Evolutionary conservation across 257 asterid species (phyloP), one percentile per base, ranked within the genome.

Genomic region (Misopates orontium): DNA sequence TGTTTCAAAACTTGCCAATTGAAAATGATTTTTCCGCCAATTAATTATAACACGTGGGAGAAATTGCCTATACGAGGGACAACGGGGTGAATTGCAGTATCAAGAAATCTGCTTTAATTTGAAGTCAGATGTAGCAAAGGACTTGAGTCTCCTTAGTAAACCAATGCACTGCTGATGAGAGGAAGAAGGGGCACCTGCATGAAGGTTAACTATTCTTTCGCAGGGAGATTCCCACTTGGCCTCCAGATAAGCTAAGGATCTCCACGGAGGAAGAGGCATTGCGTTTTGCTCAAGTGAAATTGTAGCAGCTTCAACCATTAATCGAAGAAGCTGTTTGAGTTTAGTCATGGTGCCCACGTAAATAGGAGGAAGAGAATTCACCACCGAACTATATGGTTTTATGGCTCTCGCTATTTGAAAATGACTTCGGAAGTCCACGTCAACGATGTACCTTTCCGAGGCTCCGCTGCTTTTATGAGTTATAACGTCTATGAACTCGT

Each of bases 331-430:
- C 67, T 63, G 71, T 57, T 76, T 79, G 22, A 82, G 80, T 65
- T 71, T 79, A 8, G 77, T 31, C 73, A 66, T 39, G 10, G 78
- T 64, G 53, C 84, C 87, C 28, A 82, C 65, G 3, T 64, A 82
- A 20, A 79, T 73, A 9, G 79, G 28, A 0, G 87, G 84, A 61
- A 82, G 79, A 58, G 75, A 73, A 41, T 23, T 62, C 77, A 76
- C 28, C 5, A 74, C 77, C n/a, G 52, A 63, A 17, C 62, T 59
- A 65, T 79, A 82, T 8, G 78, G 62, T 68, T 73, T 79, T 63
- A 79, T 74, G n/a, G 87, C 84, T 63, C 87, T 71, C 0, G 87
- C 87, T n/a, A 82, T 82, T 52, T 82, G 84, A 73, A 82, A 82
- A 72, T 82, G 79, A 62, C 87, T 79, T 60, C 83, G 70, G 51